These are phyloP conservation scores for Globisporangium perplexum DNA, from an alignment of 352 stramenopile species.

Conservation along the genomic window DNA sequence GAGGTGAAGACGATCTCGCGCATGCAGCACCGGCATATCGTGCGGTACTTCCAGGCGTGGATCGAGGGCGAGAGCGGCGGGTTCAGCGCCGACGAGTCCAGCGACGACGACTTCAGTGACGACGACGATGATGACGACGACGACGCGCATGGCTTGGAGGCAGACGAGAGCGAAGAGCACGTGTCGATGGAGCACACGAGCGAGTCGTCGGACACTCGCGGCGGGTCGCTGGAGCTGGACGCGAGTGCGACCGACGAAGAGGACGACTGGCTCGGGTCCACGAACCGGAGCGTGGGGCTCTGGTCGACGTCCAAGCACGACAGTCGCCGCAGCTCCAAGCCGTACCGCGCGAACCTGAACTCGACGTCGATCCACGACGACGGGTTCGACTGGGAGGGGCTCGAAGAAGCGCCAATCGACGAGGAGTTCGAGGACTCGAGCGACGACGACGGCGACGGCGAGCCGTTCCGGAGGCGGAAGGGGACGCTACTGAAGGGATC, in stretches of 20 bases:
- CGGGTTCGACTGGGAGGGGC: constrained; percentile 61
- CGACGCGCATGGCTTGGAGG: constrained; percentile 17
- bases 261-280: constrained; percentile 75
- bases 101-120: constrained; percentile 20
- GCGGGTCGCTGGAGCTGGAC: constrained; percentile 20
- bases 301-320: constrained; percentile 66
- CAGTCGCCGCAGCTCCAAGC: constrained; percentile 36
- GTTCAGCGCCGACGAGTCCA: constrained; percentile 31
- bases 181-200: constrained; percentile 14
- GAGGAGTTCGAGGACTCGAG: constrained; percentile 22
- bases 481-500: constrained; percentile 1
- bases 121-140: constrained; percentile 25
- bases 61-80: constrained; percentile 71
- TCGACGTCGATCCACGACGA: constrained; percentile 33
- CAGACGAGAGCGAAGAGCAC: constrained; percentile 32
- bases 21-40: constrained; percentile 96
- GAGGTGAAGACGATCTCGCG: constrained; percentile 96
- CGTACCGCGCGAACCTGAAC: constrained; percentile 7
- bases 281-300: constrained; percentile 55
- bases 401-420: constrained; percentile 49
- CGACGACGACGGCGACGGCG: constrained; percentile 18
- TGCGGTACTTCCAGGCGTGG: constrained; percentile 92
- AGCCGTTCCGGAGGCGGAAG: constrained; percentile 7
- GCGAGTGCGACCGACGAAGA: constrained; percentile 44
- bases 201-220: constrained; percentile 30